These are phyloP conservation scores for Camelina hispida DNA, from an alignment of 345 rosid genomes.

Conservation along the genomic window DNA sequence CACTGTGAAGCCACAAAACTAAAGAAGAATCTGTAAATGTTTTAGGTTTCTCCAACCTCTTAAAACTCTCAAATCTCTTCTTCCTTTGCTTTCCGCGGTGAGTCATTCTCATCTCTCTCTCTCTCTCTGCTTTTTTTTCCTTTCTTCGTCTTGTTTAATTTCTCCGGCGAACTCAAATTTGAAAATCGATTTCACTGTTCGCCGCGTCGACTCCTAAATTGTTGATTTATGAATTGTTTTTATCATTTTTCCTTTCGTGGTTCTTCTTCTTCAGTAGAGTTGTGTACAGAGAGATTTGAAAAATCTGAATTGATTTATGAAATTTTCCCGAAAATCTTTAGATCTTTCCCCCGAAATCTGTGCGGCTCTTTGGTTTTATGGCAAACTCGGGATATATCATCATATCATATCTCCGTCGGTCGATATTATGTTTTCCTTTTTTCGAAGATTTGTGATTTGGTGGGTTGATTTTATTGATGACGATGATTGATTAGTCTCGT, in stretches of 20 bases:
- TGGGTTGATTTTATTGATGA: not conserved
- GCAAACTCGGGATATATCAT: not conserved
- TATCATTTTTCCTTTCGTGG: not conserved
- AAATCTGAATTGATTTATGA: conserved; percentile 9
- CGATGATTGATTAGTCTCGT: not conserved
- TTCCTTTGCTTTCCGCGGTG: conserved; percentile 20
- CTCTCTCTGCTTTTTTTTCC: not conserved
- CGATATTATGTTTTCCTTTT: conserved; percentile 19
- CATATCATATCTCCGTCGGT: conserved; percentile 25
- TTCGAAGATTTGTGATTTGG: not conserved
- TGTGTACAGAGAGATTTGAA: not conserved
- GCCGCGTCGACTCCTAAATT: not conserved
- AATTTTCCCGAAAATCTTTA: not conserved
- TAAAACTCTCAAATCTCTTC: not conserved
- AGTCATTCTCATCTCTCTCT: conserved; percentile 27
- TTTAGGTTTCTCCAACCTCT: conserved; percentile 31
- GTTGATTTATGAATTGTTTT: not conserved
- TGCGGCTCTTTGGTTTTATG: not conserved
- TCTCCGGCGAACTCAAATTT: conserved; percentile 9
- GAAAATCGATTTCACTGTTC: conserved; percentile 3
- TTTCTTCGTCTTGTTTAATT: not conserved
- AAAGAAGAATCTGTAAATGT: conserved; percentile 11
- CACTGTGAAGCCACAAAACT: not conserved
- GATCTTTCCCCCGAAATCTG: conserved; percentile 9
- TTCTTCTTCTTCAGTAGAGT: conserved; percentile 18